phyloP scores from a whole-genome alignment of 352 stramenopile species.

The Globisporangium nodosum region DNA sequence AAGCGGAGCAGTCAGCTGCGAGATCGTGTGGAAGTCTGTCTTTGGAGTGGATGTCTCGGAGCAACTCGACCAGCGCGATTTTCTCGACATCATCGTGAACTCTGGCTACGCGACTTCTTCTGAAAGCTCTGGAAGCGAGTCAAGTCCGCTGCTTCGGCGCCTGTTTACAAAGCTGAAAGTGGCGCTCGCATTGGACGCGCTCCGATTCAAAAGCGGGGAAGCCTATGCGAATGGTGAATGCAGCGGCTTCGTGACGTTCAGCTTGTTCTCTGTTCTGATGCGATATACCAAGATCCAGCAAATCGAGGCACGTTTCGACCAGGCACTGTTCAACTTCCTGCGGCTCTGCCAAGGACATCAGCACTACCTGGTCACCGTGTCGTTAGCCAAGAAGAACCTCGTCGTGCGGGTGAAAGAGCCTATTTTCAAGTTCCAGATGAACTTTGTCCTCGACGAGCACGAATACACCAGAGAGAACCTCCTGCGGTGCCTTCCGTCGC shows the following conservation, averaged over 20 bases:
- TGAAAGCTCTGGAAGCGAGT: not conserved
- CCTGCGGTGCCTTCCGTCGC: slow-evolving; percentile 10
- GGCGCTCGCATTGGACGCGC: slow-evolving; percentile 33
- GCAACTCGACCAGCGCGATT: slow-evolving; percentile 34
- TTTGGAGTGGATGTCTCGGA: slow-evolving; percentile 30
- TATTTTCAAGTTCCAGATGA: slow-evolving; percentile 46
- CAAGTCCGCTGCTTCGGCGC: slow-evolving; percentile 8
- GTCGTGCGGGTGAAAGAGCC: slow-evolving; percentile 46
- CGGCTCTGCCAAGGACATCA: slow-evolving; percentile 37
- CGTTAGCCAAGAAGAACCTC: slow-evolving; percentile 23
- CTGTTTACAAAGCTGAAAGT: slow-evolving; percentile 35
- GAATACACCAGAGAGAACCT: slow-evolving; percentile 42
- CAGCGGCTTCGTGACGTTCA: slow-evolving; percentile 23
- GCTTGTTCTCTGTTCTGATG: slow-evolving; percentile 43
- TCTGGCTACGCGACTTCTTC: slow-evolving; percentile 23
- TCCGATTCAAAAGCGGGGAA: slow-evolving; percentile 25
- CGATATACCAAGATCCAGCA: slow-evolving; percentile 35
- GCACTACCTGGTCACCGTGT: slow-evolving; percentile 36
- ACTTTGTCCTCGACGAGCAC: slow-evolving; percentile 39
- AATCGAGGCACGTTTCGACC: slow-evolving; percentile 43
- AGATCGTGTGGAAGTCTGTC: slow-evolving; percentile 39
- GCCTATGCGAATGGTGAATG: slow-evolving; percentile 14
- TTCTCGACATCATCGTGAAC: slow-evolving; percentile 32
- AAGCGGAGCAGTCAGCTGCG: slow-evolving; percentile 21
- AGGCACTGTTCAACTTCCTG: slow-evolving; percentile 32